Evolutionary conservation across 2,329 filamentous ascomycete species (phyloP), one percentile per base, ranked within the genome.

Genomic region (Aspergillus candidus): DNA sequence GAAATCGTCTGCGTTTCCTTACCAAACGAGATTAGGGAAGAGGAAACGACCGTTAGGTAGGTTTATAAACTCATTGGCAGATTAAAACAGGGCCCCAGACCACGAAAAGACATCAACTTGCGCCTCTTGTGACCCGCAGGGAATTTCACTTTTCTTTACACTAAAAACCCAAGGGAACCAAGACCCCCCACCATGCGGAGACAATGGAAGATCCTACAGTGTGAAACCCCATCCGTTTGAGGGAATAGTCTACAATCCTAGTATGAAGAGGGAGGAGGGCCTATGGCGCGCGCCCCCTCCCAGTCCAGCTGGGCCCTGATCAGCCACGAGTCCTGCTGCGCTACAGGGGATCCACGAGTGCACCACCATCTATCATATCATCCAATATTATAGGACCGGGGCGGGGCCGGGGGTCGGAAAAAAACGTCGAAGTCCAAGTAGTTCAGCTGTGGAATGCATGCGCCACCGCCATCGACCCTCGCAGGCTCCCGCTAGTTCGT

Each of bases 291-390:
- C 46, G 30, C 40, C 32, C 35, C 47, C 41, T 42, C 38, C 39
- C 43, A 38, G 46, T 55, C 54, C 54, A 56, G 54, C 54, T 56
- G 50, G 46, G 40, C 46, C 44, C 46, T 52, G 32, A 40, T 49
- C 54, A 56, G 54, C 54, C 54, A 56, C 54, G 44, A 47, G 48
- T 50, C 44, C 51, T 51, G 53, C 42, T 48, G 44, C 42, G 44
- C 43, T 39, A 32, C 44, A 40, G 37, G 15, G 45, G 52, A 35
- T 40, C 47, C 43, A 49, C 40, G 47, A 41, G 40, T 42, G 40
- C 18, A 41, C 29, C 44, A 32, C 47, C 40, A 46, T 48, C 33
- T 27, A 27, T 27, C 22, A 27, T 27, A 27, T 27, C 22, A 10
- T 8, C 22, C 22, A 6, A 27, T 27, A 27, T 27, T 27, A 46